These are phyloP conservation scores for Phytopythium oedochilum DNA, from an alignment of 352 stramenopile genomes.

Conservation along the genomic window DNA sequence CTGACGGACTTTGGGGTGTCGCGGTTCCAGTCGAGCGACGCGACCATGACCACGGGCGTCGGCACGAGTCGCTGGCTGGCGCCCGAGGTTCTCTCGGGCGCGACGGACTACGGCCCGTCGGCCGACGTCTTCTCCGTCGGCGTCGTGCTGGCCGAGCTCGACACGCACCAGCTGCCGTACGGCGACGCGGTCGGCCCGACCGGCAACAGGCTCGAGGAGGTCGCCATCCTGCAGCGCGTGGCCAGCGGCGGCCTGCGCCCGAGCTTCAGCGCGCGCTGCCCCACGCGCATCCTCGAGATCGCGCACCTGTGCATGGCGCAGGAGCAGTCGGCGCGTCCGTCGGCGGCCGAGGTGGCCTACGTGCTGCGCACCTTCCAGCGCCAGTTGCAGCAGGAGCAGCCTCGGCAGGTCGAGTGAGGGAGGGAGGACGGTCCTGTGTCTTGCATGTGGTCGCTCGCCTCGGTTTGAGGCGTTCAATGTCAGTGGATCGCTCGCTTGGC, in stretches of 20 bases:
- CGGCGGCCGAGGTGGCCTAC: neutral
- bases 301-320: neutral
- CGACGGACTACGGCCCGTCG: conserved; percentile 39
- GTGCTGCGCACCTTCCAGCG: conserved; percentile 2
- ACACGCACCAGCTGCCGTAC: conserved; percentile 51
- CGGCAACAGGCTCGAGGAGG: conserved; percentile 25
- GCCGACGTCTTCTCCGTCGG: conserved; percentile 56
- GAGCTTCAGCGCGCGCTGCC: neutral
- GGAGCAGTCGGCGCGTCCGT: neutral
- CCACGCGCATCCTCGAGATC: neutral
- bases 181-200: conserved; percentile 13
- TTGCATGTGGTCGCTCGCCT: too few relatives aligned
- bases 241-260: conserved; percentile 11
- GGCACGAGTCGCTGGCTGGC: conserved; percentile 60
- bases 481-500: too few relatives aligned
- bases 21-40: conserved; percentile 14
- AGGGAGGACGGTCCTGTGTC: too few relatives aligned
- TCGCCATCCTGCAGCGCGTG: conserved; percentile 34
- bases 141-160: conserved; percentile 54
- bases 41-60: conserved; percentile 33
- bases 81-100: conserved; percentile 55
- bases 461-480: too few relatives aligned
- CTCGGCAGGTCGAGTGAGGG: neutral
- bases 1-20: conserved; percentile 27
- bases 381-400: neutral